These are phyloP conservation scores for Cutaneotrichosporon curvatum DNA, from an alignment of 1,284 basidiomycete genomes.

Conservation along the genomic window DNA sequence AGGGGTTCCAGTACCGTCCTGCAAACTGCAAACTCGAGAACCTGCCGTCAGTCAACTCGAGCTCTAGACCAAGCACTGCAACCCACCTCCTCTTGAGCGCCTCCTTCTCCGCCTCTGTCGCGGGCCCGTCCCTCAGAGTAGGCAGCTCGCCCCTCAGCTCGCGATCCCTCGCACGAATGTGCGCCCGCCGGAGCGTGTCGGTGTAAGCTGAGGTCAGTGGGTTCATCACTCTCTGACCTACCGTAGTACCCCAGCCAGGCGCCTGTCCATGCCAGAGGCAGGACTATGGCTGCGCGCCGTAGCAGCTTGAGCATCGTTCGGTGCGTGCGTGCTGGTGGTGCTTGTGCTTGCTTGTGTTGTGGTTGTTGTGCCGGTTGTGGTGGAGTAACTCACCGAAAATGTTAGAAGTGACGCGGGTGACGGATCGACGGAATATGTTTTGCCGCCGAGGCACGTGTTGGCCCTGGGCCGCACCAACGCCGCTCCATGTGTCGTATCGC, in stretches of 20 bases:
- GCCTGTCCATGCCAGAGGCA: slow-evolving; percentile 40
- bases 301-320: slow-evolving; percentile 8
- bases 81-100: slow-evolving; percentile 43
- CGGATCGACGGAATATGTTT: too few species aligned
- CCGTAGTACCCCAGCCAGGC: slow-evolving; percentile 43
- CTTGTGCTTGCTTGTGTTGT: too few species aligned
- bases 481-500: too few species aligned
- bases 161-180: slow-evolving; percentile 31
- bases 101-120: slow-evolving; percentile 40
- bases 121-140: slow-evolving; percentile 17
- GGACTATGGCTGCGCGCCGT: slow-evolving; percentile 28
- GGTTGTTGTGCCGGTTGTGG: too few species aligned
- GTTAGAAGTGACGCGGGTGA: too few species aligned
- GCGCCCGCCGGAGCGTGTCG: slow-evolving; percentile 37
- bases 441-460: too few species aligned
- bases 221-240: slow-evolving; percentile 12
- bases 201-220: slow-evolving; percentile 33
- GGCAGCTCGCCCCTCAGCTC: slow-evolving; percentile 21
- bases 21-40: slow-evolving; percentile 38
- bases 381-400: too few species aligned
- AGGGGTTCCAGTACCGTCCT: slow-evolving; percentile 46
- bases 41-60: slow-evolving; percentile 14
- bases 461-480: too few species aligned
- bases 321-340: neutral
- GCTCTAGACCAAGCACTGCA: neutral